Percentiles rank a stretch among this genome's conserved stretches.
Conservation (phyloP, 2,329 filamentous ascomycete genomes). For the Diaporthe batatas region DNA sequence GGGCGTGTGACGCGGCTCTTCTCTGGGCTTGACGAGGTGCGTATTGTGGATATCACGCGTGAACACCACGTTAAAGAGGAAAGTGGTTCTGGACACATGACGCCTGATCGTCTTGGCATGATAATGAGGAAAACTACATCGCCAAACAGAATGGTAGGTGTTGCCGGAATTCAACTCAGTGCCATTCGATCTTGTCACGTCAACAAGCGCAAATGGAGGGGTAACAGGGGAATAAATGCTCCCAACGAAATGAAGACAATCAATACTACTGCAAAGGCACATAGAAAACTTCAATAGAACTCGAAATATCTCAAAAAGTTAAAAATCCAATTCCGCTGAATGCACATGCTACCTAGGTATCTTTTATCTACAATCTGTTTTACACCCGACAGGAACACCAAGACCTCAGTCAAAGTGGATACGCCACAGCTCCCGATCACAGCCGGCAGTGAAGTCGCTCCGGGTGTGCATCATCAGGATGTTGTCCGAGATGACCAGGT, state of each 20-base stretch:
- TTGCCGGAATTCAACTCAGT: no score
- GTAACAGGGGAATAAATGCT: background rate
- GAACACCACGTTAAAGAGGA: background rate
- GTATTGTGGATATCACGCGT: background rate
- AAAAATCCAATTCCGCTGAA: slow-evolving; percentile 7
- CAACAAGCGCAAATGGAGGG: no score
- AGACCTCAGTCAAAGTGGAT: slow-evolving; percentile 61
- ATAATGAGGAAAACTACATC: no score
- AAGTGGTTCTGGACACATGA: no score
- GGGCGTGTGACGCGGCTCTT: no score
- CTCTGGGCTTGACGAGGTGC: background rate
- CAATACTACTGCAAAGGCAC: no score
- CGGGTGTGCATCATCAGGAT: slow-evolving; percentile 63
- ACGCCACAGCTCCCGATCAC: slow-evolving; percentile 62
- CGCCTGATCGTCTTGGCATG: no score
- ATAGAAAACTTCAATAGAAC: background rate
- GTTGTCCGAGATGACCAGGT: slow-evolving; percentile 67
- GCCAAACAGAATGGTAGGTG: no score
- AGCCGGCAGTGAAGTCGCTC: slow-evolving; percentile 59
- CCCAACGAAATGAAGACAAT: background rate
- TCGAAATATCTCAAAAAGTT: no score
- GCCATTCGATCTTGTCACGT: no score
- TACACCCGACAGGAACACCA: no score
- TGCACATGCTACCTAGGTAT: background rate
- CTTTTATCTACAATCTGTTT: background rate